Conservation (phyloP, 2,329 filamentous ascomycete species). For the Colletotrichum shisoi region DNA sequence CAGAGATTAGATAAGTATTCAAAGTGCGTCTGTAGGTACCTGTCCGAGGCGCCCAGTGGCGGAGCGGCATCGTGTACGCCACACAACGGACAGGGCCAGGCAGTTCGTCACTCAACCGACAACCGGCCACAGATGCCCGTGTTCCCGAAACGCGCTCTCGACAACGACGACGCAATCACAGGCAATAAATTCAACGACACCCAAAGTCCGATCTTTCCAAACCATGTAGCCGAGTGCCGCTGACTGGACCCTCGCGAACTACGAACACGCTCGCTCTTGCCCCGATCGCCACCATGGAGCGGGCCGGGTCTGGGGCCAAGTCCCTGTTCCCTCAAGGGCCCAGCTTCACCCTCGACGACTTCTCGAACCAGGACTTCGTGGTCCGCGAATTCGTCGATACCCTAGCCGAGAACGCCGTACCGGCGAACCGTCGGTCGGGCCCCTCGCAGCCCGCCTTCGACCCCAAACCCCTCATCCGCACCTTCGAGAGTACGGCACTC, state of each 20-base stretch:
- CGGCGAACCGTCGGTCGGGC: conserved; percentile 80
- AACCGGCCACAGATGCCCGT: conserved; percentile 23
- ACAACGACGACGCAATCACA: not conserved
- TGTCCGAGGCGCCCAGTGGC: not conserved
- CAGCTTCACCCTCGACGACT: conserved; percentile 86
- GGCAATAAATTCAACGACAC: not conserved
- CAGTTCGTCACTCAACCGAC: conserved; percentile 28
- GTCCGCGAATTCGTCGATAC: conserved; percentile 97
- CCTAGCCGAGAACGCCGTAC: conserved; percentile 83
- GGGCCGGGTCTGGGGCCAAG: conserved; percentile 61
- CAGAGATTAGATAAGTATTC: no score
- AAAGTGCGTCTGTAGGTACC: no score
- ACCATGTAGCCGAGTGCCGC: conserved; percentile 27
- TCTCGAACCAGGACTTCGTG: conserved; percentile 91
- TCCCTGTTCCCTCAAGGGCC: conserved; percentile 80
- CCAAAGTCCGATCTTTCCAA: not conserved
- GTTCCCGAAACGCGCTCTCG: conserved; percentile 32
- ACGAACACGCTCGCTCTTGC: conserved; percentile 3
- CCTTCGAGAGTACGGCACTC: conserved; percentile 75
- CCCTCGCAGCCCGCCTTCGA: conserved; percentile 76
- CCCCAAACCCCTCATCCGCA: conserved; percentile 93
- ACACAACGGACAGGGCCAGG: conserved; percentile 26
- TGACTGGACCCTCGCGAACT: not conserved
- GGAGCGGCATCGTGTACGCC: conserved; percentile 18
- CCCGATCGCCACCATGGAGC: conserved; percentile 50